Base-by-base conservation (phyloP, 371 early-diverging fungal species). In the Actinomortierella wolfii region DNA sequence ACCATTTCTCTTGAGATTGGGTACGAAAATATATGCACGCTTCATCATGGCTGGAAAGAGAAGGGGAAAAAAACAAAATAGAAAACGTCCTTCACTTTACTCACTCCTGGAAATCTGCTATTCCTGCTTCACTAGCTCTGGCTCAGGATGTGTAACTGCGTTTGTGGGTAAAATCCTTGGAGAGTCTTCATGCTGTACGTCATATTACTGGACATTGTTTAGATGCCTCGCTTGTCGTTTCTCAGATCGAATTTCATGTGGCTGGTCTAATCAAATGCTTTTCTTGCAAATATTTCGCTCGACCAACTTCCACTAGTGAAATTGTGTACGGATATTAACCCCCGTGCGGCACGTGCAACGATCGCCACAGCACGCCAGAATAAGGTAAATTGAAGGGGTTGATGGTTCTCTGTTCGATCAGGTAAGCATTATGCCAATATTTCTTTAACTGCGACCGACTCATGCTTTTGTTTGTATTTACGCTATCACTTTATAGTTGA, bases 291-390 rank as follows among this genome's bases (percentile, higher is more conserved):
- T 1, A 14, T 20, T 15, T n/a, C 23, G 15, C 48, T 2, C 18
- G 25, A 13, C 18, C 26, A 21, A 26, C 29, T n/a, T 2, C 11
- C 24, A 15, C 43, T 70, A 80, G 85, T 80, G 11, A 82, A 83
- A 42, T 61, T 93, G 2, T 84, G 90, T 2, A 94, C 95, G 3
- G 97, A 96, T 65, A 90, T 96, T 67, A 96, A 95, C 69, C 81
- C 83, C 1, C 79, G 79, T 44, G 96, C 96, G 0, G 80, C 83
- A 55, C 45, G 63, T 15, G 89, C 89, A 5, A 92, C 94, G 0
- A 57, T 57, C 11, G 68, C 79, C 48, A 96, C 96, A 0, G 90
- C 78, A 11, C 57, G 61, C 7, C 65, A 71, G 15, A 93, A 92
- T 57, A 46, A 77, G 46, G 78, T 81, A 57, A 18, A 34, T 68